A percentile compares a stretch with the other conserved stretches of the same genome.
Evolutionary conservation across 1,284 basidiomycete species (phyloP).

Genomic region (Moesziomyces globuligerus): DNA sequence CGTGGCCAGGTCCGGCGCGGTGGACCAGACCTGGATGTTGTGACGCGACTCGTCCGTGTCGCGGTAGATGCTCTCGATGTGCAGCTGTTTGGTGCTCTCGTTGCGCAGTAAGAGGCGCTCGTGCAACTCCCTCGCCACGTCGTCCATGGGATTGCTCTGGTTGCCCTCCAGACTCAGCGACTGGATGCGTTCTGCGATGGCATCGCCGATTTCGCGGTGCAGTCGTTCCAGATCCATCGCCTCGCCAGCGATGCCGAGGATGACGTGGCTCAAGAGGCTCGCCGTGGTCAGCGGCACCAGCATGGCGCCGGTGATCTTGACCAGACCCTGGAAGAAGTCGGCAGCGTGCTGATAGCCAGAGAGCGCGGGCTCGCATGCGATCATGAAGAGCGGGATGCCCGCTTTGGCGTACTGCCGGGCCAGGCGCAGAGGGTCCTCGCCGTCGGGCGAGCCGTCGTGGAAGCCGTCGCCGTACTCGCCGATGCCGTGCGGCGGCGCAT

Average conservation of each 20-base stretch:
- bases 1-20: constrained; percentile 77
- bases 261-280: constrained; percentile 93
- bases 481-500: constrained; percentile 90
- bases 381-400: constrained; percentile 72
- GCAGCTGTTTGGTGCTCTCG: constrained; percentile 94
- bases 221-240: constrained; percentile 97
- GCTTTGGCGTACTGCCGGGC: constrained; percentile 87
- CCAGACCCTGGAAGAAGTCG: constrained; percentile 80
- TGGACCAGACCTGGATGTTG: constrained; percentile 88
- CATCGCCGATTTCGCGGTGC: constrained; percentile 89
- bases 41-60: constrained; percentile 77
- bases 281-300: constrained; percentile 95
- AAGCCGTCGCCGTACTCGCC: constrained; percentile 80
- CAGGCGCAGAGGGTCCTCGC: constrained; percentile 87
- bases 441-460: constrained; percentile 68
- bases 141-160: constrained; percentile 79
- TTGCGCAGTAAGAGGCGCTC: constrained; percentile 89
- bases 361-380: constrained; percentile 96
- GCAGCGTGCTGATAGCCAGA: constrained; percentile 77
- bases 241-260: constrained; percentile 94
- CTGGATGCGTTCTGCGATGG: constrained; percentile 89
- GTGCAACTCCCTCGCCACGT: constrained; percentile 91
- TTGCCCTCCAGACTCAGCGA: constrained; percentile 75
- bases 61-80: constrained; percentile 89
- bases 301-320: constrained; percentile 74